Base-by-base conservation (phyloP, 192 early-diverging fungal species). In the Spizellomyces sp. region DNA sequence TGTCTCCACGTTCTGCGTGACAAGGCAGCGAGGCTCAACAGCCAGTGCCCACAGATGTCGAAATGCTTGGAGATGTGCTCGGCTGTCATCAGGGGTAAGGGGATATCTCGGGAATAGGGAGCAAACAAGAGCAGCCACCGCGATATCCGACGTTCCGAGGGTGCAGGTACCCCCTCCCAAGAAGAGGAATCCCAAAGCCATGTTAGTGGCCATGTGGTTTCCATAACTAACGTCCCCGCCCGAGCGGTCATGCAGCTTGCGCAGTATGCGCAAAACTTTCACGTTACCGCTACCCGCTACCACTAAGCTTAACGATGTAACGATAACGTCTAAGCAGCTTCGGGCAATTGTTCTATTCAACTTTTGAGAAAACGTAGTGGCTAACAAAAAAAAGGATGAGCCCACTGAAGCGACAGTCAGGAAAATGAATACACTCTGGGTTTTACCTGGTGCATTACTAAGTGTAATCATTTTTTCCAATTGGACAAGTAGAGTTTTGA, bases 31-130 rank as follows among this genome's bases (percentile, higher is more conserved):
- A 9, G 71, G 74, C 27, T 92, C 91, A 2, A 89, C 79, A 7
- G 92, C 92, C 41, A 95, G 67, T 9, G 85, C 87, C 94, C 94
- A 95, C 46, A 95, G 65, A 75, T 94, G 91, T 42, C 94, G 77
- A 57, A 93, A 81, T 12, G 79, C 74, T 77, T 94, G 92, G n/a
- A 92, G 52, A 69, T 93, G 90, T 2, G 76, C 77, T 10, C 80
- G 74, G 61, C 93, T 90, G 73, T 91, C 89, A 9, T 69, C 65
- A 10, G 66, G 67, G 4, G 72, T 68, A 17, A 69, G 74, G 0
- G 92, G 90, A 19, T 83, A 90, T 36, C 83, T 75, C 21, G 92
- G 92, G 68, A 85, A 94, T 12, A 93, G 77, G 2, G 90, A 73
- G 60, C 88, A 90, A 4, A 93, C 66, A 1, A 94, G 76, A 2